phyloP scores from a whole-genome alignment of 495 filamentous ascomycete genomes.

The Podospora pseudocomata region DNA sequence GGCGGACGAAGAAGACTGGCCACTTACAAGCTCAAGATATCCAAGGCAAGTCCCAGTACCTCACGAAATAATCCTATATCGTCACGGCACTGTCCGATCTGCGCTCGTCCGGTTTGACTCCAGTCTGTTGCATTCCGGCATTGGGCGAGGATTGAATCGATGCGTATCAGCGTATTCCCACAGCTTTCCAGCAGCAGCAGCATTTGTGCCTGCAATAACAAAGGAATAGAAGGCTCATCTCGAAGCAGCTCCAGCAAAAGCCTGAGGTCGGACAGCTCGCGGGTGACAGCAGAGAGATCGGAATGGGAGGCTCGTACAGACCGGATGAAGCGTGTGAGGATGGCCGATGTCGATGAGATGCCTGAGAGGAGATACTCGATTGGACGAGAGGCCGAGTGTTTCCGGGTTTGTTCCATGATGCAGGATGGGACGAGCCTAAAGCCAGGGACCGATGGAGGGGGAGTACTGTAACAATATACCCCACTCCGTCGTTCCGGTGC shows the following conservation, averaged over 20 bases:
- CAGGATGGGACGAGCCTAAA: not conserved
- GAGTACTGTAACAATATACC: not conserved
- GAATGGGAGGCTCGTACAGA: conserved; percentile 27
- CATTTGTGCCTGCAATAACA: conserved; percentile 21
- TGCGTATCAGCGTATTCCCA: conserved; percentile 18
- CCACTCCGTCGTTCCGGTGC: not conserved
- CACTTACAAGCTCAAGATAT: conserved; percentile 24
- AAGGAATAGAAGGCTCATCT: conserved; percentile 24
- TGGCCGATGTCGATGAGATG: conserved; percentile 26
- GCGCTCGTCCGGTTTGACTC: conserved; percentile 13
- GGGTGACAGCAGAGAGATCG: conserved; percentile 29
- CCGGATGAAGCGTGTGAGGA: conserved; percentile 32
- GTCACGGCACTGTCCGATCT: conserved; percentile 16
- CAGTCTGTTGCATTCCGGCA: conserved; percentile 23
- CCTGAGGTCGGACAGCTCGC: conserved; percentile 32
- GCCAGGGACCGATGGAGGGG: not conserved
- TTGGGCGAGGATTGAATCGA: conserved; percentile 20
- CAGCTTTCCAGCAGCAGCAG: conserved; percentile 25
- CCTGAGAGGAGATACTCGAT: conserved; percentile 26
- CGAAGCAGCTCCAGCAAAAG: conserved; percentile 29
- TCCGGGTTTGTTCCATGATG: conserved; percentile 11
- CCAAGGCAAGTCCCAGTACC: conserved; percentile 23
- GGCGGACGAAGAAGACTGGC: not conserved
- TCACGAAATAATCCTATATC: conserved; percentile 21
- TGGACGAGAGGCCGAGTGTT: conserved; percentile 15